Conservation (phyloP, 2,329 filamentous ascomycete genomes). For the Fusarium chlamydosporum region DNA sequence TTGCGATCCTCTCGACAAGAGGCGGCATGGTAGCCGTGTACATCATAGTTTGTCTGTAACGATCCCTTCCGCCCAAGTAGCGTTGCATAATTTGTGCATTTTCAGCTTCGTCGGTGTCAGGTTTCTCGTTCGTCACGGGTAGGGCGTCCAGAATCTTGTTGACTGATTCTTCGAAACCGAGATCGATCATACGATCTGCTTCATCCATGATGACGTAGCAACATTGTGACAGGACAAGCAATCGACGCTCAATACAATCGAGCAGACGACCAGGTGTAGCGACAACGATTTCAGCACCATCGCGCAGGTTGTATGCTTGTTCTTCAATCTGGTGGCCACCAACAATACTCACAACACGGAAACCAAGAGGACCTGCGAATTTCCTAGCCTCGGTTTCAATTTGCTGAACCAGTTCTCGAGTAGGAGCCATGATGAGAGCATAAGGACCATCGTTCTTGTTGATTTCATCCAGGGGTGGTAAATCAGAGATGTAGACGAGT, state of each 20-base stretch:
- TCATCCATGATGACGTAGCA: constrained; percentile 99
- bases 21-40: constrained; percentile 99
- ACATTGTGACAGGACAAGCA: constrained; percentile 94
- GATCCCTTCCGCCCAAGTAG: constrained; percentile 79
- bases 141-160: constrained; percentile 98
- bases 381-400: constrained; percentile 95
- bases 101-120: constrained; percentile 92
- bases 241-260: constrained; percentile 93
- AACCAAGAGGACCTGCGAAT: constrained; percentile 90
- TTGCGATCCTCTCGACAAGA: constrained; percentile 93
- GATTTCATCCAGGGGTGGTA: constrained; percentile 85
- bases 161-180: constrained; percentile 96
- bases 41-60: constrained; percentile 99
- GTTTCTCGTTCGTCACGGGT: constrained; percentile 93
- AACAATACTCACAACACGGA: constrained; percentile 97
- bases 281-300: constrained; percentile 97
- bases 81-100: constrained; percentile 86
- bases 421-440: constrained; percentile 95
- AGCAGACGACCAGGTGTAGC: constrained; percentile 98
- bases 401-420: constrained; percentile 96
- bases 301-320: constrained; percentile 88
- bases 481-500: constrained; percentile 92
- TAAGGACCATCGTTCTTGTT: constrained; percentile 97
- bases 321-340: constrained; percentile 96
- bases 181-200: constrained; percentile 98